phyloP scores from a whole-genome alignment of 75 land plant species.

The Chamaecyparis obtusa region DNA sequence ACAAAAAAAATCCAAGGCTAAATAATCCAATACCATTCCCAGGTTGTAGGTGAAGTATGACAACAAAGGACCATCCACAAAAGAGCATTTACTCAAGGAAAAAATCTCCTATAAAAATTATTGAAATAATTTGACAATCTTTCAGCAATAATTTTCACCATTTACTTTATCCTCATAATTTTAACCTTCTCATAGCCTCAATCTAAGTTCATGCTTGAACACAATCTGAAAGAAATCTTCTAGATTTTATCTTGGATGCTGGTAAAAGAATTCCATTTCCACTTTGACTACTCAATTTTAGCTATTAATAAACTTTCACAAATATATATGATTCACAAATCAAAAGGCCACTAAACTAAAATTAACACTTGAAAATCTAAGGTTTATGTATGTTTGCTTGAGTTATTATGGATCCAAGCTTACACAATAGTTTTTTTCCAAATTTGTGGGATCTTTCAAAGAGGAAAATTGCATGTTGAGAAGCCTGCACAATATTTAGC shows the following conservation, averaged over 20 bases:
- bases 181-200: neutral
- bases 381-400: neutral
- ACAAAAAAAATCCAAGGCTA: neutral
- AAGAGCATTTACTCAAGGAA: neutral
- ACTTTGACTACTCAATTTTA: neutral
- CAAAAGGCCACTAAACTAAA: neutral
- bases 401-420: conserved; percentile 18
- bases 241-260: neutral
- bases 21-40: neutral
- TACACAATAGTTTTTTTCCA: conserved; percentile 67
- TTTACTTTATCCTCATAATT: neutral
- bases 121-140: neutral
- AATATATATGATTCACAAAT: neutral
- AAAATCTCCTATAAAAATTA: neutral
- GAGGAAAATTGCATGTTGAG: conserved; percentile 84
- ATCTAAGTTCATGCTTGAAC: neutral
- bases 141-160: neutral
- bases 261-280: neutral
- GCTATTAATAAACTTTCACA: neutral
- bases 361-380: neutral
- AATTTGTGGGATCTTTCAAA: conserved; percentile 81
- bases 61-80: neutral
- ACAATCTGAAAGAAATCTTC: neutral
- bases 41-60: neutral
- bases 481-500: conserved; percentile 48